These are phyloP conservation scores for Leccinum ochraceum DNA, from an alignment of 768 basidiomycete genomes.

Conservation along the genomic window DNA sequence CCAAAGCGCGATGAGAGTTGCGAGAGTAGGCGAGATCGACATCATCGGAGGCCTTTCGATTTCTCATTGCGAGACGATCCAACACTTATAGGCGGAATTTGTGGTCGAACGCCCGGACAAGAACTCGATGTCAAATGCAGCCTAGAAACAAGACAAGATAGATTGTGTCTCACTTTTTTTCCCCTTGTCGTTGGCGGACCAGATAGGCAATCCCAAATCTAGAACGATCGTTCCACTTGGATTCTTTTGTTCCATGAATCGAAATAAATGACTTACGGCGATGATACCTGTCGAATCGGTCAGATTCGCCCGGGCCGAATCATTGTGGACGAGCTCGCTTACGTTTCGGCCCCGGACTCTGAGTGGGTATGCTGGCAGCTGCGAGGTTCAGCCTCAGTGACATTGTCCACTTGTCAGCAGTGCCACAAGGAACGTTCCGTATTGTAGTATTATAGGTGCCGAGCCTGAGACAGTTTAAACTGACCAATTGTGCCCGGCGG, in stretches of 20 bases:
- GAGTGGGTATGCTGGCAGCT: neutral
- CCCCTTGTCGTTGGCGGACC: constrained; percentile 11
- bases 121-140: neutral
- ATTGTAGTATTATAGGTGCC: too few species aligned
- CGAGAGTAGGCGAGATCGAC: constrained; percentile 17
- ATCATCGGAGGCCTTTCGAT: constrained; percentile 16
- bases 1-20: constrained; percentile 25
- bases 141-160: constrained; percentile 5
- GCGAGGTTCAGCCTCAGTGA: too few species aligned
- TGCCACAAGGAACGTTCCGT: too few species aligned
- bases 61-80: constrained; percentile 3
- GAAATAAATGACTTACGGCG: neutral
- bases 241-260: neutral
- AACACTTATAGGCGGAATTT: constrained; percentile 17
- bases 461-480: too few species aligned
- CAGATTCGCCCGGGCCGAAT: neutral
- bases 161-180: constrained; percentile 15
- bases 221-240: neutral
- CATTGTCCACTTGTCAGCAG: too few species aligned
- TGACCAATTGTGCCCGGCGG: too few species aligned
- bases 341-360: neutral
- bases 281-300: neutral
- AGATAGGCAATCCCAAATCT: neutral
- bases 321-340: too few species aligned
- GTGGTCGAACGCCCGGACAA: constrained; percentile 3